These are phyloP conservation scores for Jackrogersella multiformis DNA, from an alignment of 495 filamentous ascomycete genomes.

Conservation along the genomic window DNA sequence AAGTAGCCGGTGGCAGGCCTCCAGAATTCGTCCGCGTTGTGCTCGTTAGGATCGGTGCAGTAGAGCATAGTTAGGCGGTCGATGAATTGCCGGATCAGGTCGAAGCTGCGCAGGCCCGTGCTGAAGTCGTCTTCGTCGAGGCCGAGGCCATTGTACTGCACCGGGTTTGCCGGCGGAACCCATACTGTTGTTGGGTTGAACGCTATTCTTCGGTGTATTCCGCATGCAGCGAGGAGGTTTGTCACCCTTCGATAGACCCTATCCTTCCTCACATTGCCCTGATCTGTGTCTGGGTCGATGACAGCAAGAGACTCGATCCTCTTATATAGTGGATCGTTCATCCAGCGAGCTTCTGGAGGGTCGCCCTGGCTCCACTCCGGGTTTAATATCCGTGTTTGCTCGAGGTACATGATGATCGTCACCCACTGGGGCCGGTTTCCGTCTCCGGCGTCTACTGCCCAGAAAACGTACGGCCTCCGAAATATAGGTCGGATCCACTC, in stretches of 20 bases:
- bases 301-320: not conserved
- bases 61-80: constrained; percentile 16
- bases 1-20: constrained; percentile 19
- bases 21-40: not conserved
- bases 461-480: constrained; percentile 7
- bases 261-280: not conserved
- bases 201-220: not conserved
- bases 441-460: constrained; percentile 2
- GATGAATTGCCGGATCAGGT: constrained; percentile 15
- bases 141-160: not conserved
- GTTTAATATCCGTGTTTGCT: not conserved
- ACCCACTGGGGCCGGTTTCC: not conserved
- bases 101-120: constrained; percentile 32
- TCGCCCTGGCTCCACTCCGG: not conserved
- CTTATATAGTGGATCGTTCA: not conserved
- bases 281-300: constrained; percentile 11
- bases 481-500: not conserved
- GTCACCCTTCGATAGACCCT: not conserved
- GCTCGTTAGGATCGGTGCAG: not conserved
- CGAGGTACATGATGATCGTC: constrained; percentile 1
- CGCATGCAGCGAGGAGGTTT: not conserved
- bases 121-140: not conserved
- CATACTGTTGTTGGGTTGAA: not conserved
- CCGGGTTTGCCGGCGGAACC: not conserved
- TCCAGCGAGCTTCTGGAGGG: not conserved